phyloP scores from a whole-genome alignment of 768 basidiomycete species.

The Suillus alpinus region DNA sequence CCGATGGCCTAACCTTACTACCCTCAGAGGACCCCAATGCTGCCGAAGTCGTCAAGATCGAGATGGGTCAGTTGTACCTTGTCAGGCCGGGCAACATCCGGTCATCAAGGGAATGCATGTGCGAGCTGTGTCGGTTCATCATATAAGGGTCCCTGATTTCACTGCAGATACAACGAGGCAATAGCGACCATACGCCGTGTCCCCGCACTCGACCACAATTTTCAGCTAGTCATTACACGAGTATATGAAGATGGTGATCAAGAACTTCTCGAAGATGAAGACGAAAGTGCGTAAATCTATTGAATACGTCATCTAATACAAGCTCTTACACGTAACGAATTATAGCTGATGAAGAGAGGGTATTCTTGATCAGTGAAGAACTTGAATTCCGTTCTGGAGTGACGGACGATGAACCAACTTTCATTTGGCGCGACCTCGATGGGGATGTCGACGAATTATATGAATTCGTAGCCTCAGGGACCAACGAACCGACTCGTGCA shows the following conservation, averaged over 20 bases:
- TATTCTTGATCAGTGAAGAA: conserved; percentile 87
- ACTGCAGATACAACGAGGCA: conserved; percentile 85
- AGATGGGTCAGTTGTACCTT: conserved; percentile 86
- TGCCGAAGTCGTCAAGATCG: conserved; percentile 92
- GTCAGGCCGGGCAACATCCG: conserved; percentile 90
- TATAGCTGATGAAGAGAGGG: conserved; percentile 89
- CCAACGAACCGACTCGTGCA: conserved; percentile 71
- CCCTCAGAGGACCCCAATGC: conserved; percentile 86
- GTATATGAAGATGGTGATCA: conserved; percentile 98
- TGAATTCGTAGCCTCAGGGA: conserved; percentile 84
- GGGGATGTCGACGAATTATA: conserved; percentile 92
- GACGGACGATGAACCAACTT: conserved; percentile 73
- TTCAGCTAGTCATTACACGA: conserved; percentile 92
- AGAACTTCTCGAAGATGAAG: conserved; percentile 90
- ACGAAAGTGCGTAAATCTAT: conserved; percentile 60
- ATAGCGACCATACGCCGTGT: conserved; percentile 91
- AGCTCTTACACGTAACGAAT: conserved; percentile 7
- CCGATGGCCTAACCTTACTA: conserved; percentile 21
- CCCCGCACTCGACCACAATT: conserved; percentile 71
- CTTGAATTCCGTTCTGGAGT: conserved; percentile 80
- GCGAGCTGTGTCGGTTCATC: conserved; percentile 27
- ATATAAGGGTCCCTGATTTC: conserved; percentile 1
- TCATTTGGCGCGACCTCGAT: conserved; percentile 89
- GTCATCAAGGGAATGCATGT: conserved; percentile 97
- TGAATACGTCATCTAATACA: not conserved